Evolutionary conservation across 176 grass and related monocot species (phyloP).

Genomic region (Oryza glaberrima): DNA sequence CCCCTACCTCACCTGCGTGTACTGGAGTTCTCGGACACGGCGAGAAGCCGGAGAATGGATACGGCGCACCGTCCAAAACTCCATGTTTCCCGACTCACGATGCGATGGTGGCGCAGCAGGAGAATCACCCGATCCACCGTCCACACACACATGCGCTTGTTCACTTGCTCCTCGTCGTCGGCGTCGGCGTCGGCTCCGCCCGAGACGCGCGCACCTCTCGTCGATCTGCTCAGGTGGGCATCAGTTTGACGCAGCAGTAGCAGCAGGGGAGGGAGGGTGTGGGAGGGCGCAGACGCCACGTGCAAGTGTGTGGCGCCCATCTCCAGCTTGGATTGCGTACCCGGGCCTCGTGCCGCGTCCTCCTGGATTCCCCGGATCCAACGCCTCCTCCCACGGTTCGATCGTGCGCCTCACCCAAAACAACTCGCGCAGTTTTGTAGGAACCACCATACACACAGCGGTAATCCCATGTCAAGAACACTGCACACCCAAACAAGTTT

Average conservation of each 20-base stretch:
- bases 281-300: neutral
- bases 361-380: neutral
- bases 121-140: too few relatives aligned
- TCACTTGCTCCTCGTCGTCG: too few relatives aligned
- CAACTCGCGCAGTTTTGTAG: neutral
- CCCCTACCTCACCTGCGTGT: neutral
- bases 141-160: neutral
- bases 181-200: too few relatives aligned
- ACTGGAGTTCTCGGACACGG: too few relatives aligned
- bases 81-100: neutral
- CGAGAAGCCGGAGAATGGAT: too few relatives aligned
- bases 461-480: neutral
- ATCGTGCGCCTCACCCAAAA: too few relatives aligned
- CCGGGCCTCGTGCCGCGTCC: neutral
- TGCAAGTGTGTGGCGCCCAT: neutral
- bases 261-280: neutral
- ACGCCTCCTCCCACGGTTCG: neutral
- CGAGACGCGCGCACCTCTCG: too few relatives aligned
- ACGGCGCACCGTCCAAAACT: too few relatives aligned
- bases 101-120: too few relatives aligned
- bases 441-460: neutral
- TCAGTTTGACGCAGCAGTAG: neutral
- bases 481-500: too few relatives aligned
- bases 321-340: conserved; percentile 2
- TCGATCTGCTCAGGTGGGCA: too few relatives aligned